Conservation (phyloP, 2,329 filamentous ascomycete genomes). For the Botrytis deweyae region DNA sequence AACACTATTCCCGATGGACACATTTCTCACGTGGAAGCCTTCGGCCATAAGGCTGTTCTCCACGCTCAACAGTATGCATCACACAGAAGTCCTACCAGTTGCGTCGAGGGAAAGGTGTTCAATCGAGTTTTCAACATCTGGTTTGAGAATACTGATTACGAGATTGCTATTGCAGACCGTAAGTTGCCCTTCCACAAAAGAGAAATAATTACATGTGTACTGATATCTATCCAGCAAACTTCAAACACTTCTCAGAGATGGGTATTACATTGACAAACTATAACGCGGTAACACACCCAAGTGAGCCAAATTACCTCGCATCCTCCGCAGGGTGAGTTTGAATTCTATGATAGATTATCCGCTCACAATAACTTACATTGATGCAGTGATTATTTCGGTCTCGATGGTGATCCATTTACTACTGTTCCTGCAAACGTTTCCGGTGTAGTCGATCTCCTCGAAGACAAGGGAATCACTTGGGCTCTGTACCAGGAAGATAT, state of each 20-base stretch:
- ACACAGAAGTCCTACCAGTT: conserved; percentile 58
- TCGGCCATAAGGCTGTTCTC: conserved; percentile 50
- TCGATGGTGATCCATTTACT: conserved; percentile 66
- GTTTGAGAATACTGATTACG: conserved; percentile 74
- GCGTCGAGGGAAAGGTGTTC: conserved; percentile 70
- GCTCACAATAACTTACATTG: neutral
- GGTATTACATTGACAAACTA: conserved; percentile 62
- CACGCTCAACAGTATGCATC: conserved; percentile 59
- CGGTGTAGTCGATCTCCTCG: conserved; percentile 67
- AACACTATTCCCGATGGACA: neutral
- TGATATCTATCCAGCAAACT: conserved; percentile 47
- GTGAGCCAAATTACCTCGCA: conserved; percentile 74
- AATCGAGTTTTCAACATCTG: conserved; percentile 72
- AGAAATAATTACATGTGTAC: conserved; percentile 29
- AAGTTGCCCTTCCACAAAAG: conserved; percentile 37
- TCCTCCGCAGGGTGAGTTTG: conserved; percentile 53
- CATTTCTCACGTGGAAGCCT: conserved; percentile 46
- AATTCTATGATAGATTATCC: neutral
- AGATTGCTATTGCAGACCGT: conserved; percentile 63
- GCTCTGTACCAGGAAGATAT: conserved; percentile 75
- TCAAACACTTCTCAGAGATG: conserved; percentile 56
- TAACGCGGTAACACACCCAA: conserved; percentile 68
- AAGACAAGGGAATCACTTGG: conserved; percentile 64
- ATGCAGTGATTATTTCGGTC: conserved; percentile 59
- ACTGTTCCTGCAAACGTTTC: conserved; percentile 60